Percentiles rank a stretch among this genome's conserved stretches.
Conservation (phyloP, 192 early-diverging fungal genomes). For the Coemansia sp. region DNA sequence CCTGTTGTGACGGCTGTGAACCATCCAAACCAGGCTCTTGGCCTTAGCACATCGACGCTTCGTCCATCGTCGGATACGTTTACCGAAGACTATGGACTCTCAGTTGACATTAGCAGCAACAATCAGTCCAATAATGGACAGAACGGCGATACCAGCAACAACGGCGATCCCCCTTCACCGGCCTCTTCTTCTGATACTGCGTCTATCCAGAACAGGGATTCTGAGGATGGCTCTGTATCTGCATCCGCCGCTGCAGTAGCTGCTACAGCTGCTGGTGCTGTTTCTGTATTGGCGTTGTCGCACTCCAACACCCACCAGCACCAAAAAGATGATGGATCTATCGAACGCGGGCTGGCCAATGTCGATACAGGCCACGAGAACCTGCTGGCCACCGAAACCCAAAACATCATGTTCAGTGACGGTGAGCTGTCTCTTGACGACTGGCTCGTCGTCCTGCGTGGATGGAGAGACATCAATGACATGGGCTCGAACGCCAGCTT, state of each 20-base stretch:
- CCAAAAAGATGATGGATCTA: constrained; percentile 22
- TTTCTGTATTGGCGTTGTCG: constrained; percentile 12
- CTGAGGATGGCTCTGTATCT: constrained; percentile 12
- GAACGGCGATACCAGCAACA: constrained; percentile 7
- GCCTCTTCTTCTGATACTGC: constrained; percentile 36
- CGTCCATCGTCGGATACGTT: constrained; percentile 51
- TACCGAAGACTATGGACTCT: constrained; percentile 18
- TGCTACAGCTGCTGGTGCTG: constrained; percentile 1
- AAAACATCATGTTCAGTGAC: neutral
- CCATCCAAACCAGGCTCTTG: constrained; percentile 24
- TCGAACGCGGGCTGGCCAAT: neutral
- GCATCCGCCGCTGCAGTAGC: constrained; percentile 9
- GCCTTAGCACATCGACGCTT: constrained; percentile 44
- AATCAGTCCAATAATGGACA: constrained; percentile 2
- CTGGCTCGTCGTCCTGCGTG: constrained; percentile 48
- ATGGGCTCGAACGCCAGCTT: constrained; percentile 22
- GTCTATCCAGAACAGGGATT: constrained; percentile 22
- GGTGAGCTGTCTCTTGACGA: constrained; percentile 45
- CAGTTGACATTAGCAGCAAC: constrained; percentile 1
- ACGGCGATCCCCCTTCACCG: constrained; percentile 22
- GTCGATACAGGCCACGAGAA: constrained; percentile 1
- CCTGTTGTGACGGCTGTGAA: constrained; percentile 1
- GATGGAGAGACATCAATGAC: constrained; percentile 47
- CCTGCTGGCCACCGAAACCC: neutral
- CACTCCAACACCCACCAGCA: constrained; percentile 25